Base-by-base conservation (phyloP, 768 basidiomycete species). In the Phylloporus arenicola region DNA sequence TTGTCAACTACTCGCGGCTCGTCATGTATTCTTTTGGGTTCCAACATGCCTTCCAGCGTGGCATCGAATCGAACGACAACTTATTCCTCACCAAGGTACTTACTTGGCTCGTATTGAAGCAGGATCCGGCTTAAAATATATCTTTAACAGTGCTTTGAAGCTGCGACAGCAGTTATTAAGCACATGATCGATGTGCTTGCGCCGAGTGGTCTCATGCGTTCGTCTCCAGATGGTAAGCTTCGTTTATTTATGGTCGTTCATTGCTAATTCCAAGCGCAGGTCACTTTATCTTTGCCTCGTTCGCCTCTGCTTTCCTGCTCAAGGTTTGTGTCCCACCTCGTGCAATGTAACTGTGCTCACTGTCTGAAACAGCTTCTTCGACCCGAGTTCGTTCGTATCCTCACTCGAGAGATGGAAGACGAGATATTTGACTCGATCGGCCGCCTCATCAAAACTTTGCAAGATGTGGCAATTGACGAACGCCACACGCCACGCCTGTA, bases 11-110 rank as follows among this genome's bases (percentile, higher is more conserved):
- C 59, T 86, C 86, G 31, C 76, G 88, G 14, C 79, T 91, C 11
- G 88, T 91, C 43, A 88, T 90, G 86, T 88, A 80, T 60, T 90
- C 88, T 0, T 90, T 91, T 58, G 88, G 86, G 5, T 90, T 90
- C 69, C 88, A 91, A 56, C 84, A 89, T 57, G 87, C 87, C 2
- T 88, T 80, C 65, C 79, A 83, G 56, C 78, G 84, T 8, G 85
- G 86, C 1, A 76, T 87, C 25, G 74, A 81, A 53, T 66, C 73
- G 1, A 76, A 75, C 2, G 86, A 88, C 63, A 67, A 80, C 16
- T 60, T 88, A 19, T 85, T 86, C 64, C 82, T 89, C 54, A 77
- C 72, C 48, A 84, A 82, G 75, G 88, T 84, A 17, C 10, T 8
- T 30, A 1, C 14, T 42, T 48, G 7, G 12, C 35, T 48, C 40